A percentile compares a stretch with the other conserved stretches of the same genome.
Evolutionary conservation across 768 basidiomycete genomes (phyloP).

Genomic region (Podaxis sp.): DNA sequence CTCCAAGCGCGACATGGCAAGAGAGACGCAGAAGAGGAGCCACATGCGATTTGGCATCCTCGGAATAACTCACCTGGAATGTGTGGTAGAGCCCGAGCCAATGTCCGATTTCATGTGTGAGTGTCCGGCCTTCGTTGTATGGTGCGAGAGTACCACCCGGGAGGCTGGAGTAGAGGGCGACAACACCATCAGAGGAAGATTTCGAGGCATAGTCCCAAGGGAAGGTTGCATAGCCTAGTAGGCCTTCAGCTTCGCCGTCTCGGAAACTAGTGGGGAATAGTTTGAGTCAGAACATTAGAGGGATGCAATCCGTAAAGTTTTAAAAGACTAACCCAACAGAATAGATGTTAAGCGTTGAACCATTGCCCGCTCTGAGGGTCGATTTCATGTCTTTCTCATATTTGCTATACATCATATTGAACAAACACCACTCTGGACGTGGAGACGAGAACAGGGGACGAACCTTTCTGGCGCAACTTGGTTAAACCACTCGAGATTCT

Average conservation of each 20-base stretch:
- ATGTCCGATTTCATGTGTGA: slow-evolving; percentile 56
- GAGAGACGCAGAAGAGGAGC: background rate
- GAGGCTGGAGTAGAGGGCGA: slow-evolving; percentile 31
- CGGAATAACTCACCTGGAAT: slow-evolving; percentile 39
- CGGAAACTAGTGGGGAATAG: slow-evolving; percentile 19
- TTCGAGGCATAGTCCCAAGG: slow-evolving; percentile 27
- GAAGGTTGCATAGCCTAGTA: slow-evolving; percentile 38
- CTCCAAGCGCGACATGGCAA: slow-evolving; percentile 4
- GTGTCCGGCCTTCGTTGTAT: slow-evolving; percentile 47
- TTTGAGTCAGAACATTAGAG: background rate
- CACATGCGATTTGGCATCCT: background rate
- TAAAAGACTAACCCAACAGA: slow-evolving; percentile 20
- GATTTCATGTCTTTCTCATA: slow-evolving; percentile 21
- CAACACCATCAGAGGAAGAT: slow-evolving; percentile 36
- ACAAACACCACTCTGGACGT: too few species aligned
- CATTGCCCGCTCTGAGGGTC: slow-evolving; percentile 16
- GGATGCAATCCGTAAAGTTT: background rate
- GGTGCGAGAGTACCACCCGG: slow-evolving; percentile 32
- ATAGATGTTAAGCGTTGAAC: slow-evolving; percentile 21
- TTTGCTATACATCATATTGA: background rate
- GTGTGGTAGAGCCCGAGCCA: slow-evolving; percentile 61
- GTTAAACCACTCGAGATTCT: slow-evolving; percentile 19
- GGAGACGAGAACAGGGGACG: background rate
- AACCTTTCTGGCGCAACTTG: slow-evolving; percentile 17
- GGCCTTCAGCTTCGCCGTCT: slow-evolving; percentile 20